Percentiles rank a stretch among this genome's conserved stretches.
Conservation (phyloP, 495 filamentous ascomycete species). For the Aspergillus coremiiformis region DNA sequence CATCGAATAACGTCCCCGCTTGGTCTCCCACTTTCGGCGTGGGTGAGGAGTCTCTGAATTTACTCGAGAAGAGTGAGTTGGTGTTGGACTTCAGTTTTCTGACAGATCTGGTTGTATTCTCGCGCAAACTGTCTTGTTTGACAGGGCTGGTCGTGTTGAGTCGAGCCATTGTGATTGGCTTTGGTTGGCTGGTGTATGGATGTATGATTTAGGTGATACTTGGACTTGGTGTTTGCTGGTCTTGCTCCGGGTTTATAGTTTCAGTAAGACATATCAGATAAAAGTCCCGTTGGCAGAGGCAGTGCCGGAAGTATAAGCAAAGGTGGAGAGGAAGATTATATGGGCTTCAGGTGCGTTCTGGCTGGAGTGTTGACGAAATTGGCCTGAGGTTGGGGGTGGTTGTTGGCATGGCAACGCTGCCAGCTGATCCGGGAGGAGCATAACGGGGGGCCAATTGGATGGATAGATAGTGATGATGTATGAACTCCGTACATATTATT, state of each 20-base stretch:
- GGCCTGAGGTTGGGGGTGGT: background rate
- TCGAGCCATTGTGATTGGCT: constrained; percentile 21
- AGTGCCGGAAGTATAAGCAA: background rate
- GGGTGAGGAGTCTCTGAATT: constrained; percentile 1
- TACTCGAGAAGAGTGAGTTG: background rate
- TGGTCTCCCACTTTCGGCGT: background rate
- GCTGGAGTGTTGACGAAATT: background rate
- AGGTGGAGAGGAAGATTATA: background rate
- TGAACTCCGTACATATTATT: too few relatives aligned
- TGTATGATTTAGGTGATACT: background rate
- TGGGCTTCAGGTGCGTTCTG: background rate
- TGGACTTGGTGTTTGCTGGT: background rate
- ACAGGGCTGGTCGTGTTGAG: constrained; percentile 14
- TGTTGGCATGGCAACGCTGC: constrained; percentile 15
- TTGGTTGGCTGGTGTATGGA: background rate
- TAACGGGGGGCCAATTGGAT: too few relatives aligned
- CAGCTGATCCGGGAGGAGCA: background rate
- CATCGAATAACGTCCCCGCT: background rate
- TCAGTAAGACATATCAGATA: background rate
- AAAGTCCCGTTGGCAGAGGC: background rate
- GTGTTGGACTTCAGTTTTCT: background rate
- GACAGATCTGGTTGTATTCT: background rate
- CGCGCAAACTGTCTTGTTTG: constrained; percentile 1
- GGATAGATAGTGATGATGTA: too few relatives aligned
- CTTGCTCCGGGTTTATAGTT: background rate